Percentiles rank a stretch among this genome's conserved stretches.
phyloP scores from a whole-genome alignment of 2,329 filamentous ascomycete species.

The Paecilomyces sp. region DNA sequence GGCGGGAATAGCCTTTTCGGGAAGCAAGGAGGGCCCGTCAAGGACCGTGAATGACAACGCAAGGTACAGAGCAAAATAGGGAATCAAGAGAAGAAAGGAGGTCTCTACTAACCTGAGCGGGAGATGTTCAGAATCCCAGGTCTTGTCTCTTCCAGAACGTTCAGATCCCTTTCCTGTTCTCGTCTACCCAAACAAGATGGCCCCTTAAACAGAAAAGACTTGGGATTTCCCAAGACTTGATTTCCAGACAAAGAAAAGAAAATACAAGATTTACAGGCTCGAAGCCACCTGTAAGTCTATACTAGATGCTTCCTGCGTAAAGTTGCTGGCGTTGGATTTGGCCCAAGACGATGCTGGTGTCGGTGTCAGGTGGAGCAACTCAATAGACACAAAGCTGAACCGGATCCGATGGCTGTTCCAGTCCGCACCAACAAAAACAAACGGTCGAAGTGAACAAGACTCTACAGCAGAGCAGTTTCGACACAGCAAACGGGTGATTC shows the following conservation, averaged over 20 bases:
- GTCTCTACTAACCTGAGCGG: slow-evolving; percentile 23
- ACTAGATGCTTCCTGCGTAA: background rate
- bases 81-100: background rate
- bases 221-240: background rate
- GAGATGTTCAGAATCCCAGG: slow-evolving; percentile 5
- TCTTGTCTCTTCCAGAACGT: background rate
- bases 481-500: background rate
- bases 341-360: background rate
- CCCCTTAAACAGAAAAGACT: background rate
- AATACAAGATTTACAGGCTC: background rate
- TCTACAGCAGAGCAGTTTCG: background rate
- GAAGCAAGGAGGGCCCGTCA: slow-evolving; percentile 8
- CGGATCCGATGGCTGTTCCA: background rate
- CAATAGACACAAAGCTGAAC: background rate
- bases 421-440: background rate
- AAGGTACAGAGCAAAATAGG: slow-evolving; percentile 20
- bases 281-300: background rate
- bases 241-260: background rate
- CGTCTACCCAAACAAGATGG: background rate
- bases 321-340: background rate
- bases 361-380: background rate
- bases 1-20: background rate
- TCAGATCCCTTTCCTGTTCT: background rate
- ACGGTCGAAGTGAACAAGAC: background rate
- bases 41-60: slow-evolving; percentile 17